Percentiles rank a stretch among this genome's conserved stretches.
These are phyloP conservation scores for Xylaria sp. DNA, from an alignment of 2,329 filamentous ascomycete genomes.

Conservation along the genomic window DNA sequence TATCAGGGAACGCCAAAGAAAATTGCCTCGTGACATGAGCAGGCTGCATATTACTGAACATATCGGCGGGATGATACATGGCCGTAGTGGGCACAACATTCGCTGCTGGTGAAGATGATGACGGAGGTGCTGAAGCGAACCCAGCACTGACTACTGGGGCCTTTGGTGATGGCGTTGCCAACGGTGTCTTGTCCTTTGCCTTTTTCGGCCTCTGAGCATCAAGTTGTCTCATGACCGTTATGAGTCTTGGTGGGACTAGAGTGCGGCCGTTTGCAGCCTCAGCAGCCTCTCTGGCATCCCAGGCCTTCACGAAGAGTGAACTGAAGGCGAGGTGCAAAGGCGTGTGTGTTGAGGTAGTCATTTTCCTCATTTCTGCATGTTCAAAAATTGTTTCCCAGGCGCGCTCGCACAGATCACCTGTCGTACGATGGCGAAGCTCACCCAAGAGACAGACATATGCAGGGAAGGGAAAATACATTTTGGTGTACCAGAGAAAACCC, in stretches of 20 bases:
- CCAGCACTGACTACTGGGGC: constrained; percentile 41
- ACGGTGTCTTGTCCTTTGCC: constrained; percentile 46
- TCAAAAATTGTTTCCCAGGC: constrained; percentile 67
- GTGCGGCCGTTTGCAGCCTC: constrained; percentile 57
- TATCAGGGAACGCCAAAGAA: constrained; percentile 45
- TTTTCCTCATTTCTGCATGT: constrained; percentile 63
- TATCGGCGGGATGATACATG: constrained; percentile 41
- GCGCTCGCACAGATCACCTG: constrained; percentile 66
- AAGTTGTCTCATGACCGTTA: constrained; percentile 59
- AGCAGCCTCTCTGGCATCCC: constrained; percentile 65
- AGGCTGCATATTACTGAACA: constrained; percentile 42
- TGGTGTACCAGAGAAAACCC: constrained; percentile 68
- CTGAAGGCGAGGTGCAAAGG: constrained; percentile 69
- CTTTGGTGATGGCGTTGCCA: constrained; percentile 45
- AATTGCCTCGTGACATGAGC: constrained; percentile 47
- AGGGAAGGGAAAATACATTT: constrained; percentile 69
- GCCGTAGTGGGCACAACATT: constrained; percentile 35
- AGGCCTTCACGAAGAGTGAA: constrained; percentile 69
- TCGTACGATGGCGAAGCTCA: constrained; percentile 63
- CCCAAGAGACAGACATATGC: constrained; percentile 69
- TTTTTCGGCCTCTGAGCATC: constrained; percentile 50
- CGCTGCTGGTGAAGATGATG: constrained; percentile 26
- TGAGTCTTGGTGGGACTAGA: constrained; percentile 57
- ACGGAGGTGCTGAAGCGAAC: constrained; percentile 36
- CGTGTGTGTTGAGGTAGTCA: constrained; percentile 61